phyloP scores from a whole-genome alignment of 331 rosid species.

The Telfairia occidentalis region DNA sequence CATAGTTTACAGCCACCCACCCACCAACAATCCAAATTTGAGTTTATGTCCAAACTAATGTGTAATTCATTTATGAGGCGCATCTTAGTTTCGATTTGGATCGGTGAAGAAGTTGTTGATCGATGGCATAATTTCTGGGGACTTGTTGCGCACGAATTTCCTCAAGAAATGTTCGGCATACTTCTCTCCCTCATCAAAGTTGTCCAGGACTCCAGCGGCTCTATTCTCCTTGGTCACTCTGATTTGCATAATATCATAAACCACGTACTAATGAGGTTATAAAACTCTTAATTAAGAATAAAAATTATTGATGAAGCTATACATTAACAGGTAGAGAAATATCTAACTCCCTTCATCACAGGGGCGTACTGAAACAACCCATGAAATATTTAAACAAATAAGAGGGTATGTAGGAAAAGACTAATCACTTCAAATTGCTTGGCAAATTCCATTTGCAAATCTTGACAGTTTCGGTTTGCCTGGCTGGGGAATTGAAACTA shows the following conservation, averaged over 20 bases:
- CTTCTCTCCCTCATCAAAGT: constrained; percentile 71
- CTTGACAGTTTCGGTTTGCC: background rate
- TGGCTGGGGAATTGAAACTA: background rate
- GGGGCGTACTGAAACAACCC: background rate
- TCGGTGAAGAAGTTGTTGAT: constrained; percentile 67
- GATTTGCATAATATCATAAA: background rate
- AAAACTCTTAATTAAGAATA: background rate
- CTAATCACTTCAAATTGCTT: background rate
- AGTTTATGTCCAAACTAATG: background rate
- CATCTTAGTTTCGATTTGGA: constrained; percentile 37
- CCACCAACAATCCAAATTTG: background rate
- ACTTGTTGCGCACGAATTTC: constrained; percentile 58
- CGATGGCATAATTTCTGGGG: constrained; percentile 80
- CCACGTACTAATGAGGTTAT: background rate
- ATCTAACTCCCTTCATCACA: background rate
- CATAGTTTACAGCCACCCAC: background rate
- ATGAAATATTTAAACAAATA: background rate
- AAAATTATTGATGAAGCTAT: background rate
- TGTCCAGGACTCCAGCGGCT: constrained; percentile 78
- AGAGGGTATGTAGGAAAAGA: background rate
- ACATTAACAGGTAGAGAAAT: background rate
- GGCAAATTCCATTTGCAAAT: background rate
- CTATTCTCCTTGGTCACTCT: constrained; percentile 70
- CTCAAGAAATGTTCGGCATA: constrained; percentile 64
- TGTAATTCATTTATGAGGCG: background rate